Evolutionary conservation across 495 filamentous ascomycete genomes (phyloP), one percentile per base, ranked within the genome.

Genomic region (Hyaloscypha hepaticicola): DNA sequence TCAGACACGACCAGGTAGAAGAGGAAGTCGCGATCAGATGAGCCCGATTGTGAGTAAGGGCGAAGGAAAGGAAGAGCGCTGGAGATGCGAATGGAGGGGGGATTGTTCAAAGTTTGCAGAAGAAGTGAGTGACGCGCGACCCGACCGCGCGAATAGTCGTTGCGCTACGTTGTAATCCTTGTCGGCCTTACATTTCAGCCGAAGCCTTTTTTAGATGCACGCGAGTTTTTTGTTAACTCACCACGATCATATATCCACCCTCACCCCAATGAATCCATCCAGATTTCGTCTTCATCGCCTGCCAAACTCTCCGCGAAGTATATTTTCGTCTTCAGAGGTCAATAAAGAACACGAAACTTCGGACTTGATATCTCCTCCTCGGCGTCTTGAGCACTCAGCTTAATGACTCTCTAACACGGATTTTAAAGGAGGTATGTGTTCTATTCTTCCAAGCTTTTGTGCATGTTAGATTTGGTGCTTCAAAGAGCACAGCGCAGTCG

Each of bases 101-200:
- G 8, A 9, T 16, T 12, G 1, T 53, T 26, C 5, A 53, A 45
- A 45, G 38, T 45, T 45, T 45, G 16, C 38, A 25, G 5, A 19
- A 53, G 50, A 53, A 53, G 21, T 25, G 50, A 53, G 50, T 25
- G 50, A 24, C 50, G n/a, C 50, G 50, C n/a, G n/a, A n/a, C 9
- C 50, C n/a, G 5, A 27, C 7, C 3, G n/a, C 50, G 7, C 7
- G 5, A 24, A 53, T 14, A 25, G 25, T 8, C 38, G 19, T 45
- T 19, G 14, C 50, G 50, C 50, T 53, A 53, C 19, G 50, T 41
- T 11, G n/a, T 41, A 45, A 45, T 45, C 38, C 38, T 16, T 45
- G 38, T 45, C 38, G 1, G 38, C 3, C 11, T 45, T 45, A 16
- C 38, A 45, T 45, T 45, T 45, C 38, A 11, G 38, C 38, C 38